Evolutionary conservation across 2,329 filamentous ascomycete species (phyloP), one percentile per base, ranked within the genome.

Genomic region (Colletotrichum noveboracense): DNA sequence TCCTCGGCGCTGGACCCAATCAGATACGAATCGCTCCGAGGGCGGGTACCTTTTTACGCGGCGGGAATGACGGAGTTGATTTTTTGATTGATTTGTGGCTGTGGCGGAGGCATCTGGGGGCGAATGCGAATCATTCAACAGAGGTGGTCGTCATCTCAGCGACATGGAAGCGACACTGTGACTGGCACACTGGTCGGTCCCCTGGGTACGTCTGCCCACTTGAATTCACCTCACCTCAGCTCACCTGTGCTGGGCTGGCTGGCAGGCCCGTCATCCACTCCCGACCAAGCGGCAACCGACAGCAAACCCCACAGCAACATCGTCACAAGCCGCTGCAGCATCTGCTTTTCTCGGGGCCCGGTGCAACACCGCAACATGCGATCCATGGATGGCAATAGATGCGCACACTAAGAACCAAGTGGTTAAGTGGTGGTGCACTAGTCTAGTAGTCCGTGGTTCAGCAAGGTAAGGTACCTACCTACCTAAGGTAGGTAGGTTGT

Each of bases 31-130:
- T 64, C 34, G 61, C 16, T 28, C 21, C 55, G 32, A 36, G 34
- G 52, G 26, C 38, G 69, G 28, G 28, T 14, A 16, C 38, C 34
- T 56, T 32, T 61, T 61, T 34, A 61, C 58, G 58, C 28, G 30
- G 38, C 32, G 30, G 69, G 52, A 71, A 66, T 66, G 70, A 71
- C 70, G 52, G 62, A 43, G 62, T 24, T 34, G 52, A 13, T 28
- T 48, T 70, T 61, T 62, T 72, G 13, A 67, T 68, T 72, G 70
- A 72, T 64, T 65, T 67, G 72, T 75, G 72, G 72, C 72, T 75
- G 68, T 66, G 68, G 66, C 61, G 68, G 36, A 58, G 30, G 56
- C 55, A 52, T 56, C 56, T 60, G 32, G 72, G 71, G 71, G 71
- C 66, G 60, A 66, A 70, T 70, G 71, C 71, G 60, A 65, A 74